Conservation (phyloP, 768 basidiomycete genomes). For the Sistotremastrum suecicum region DNA sequence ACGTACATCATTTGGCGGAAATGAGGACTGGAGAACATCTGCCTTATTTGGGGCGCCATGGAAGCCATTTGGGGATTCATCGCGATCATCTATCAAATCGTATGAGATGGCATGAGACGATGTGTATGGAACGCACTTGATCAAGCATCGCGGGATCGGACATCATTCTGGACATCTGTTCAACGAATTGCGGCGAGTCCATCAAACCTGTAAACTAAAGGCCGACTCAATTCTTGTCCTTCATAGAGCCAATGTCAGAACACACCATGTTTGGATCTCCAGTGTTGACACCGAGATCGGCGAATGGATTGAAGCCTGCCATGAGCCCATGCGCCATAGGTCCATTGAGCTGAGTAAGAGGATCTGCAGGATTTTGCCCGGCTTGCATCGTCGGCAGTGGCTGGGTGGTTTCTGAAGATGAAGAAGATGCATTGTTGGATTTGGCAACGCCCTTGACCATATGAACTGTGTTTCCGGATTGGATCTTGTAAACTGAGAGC, state of each 20-base stretch:
- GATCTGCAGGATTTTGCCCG: constrained; percentile 80
- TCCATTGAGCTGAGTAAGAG: constrained; percentile 70
- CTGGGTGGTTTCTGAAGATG: constrained; percentile 31
- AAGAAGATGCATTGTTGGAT: constrained; percentile 11
- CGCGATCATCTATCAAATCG: constrained; percentile 35
- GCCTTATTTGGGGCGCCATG: constrained; percentile 71
- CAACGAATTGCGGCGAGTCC: constrained; percentile 69
- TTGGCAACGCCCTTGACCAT: constrained; percentile 82
- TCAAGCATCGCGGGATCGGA: constrained; percentile 82
- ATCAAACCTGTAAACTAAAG: constrained; percentile 24
- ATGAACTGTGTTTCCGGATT: constrained; percentile 76
- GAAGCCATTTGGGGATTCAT: constrained; percentile 62
- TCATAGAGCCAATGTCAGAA: constrained; percentile 2
- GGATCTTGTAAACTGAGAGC: constrained; percentile 81
- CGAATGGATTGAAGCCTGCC: constrained; percentile 86
- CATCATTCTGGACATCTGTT: constrained; percentile 81
- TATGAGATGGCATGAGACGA: constrained; percentile 2
- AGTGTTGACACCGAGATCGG: constrained; percentile 77
- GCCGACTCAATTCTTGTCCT: background rate
- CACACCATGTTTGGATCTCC: constrained; percentile 91
- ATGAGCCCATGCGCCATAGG: constrained; percentile 65
- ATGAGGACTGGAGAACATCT: constrained; percentile 60
- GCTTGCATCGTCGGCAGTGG: constrained; percentile 77
- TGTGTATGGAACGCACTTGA: constrained; percentile 20
- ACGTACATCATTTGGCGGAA: constrained; percentile 67